These are phyloP conservation scores for Bryoerythrophyllum caledonicum DNA, from an alignment of 225 moss, liverwort and hornwort genomes.

Conservation along the genomic window DNA sequence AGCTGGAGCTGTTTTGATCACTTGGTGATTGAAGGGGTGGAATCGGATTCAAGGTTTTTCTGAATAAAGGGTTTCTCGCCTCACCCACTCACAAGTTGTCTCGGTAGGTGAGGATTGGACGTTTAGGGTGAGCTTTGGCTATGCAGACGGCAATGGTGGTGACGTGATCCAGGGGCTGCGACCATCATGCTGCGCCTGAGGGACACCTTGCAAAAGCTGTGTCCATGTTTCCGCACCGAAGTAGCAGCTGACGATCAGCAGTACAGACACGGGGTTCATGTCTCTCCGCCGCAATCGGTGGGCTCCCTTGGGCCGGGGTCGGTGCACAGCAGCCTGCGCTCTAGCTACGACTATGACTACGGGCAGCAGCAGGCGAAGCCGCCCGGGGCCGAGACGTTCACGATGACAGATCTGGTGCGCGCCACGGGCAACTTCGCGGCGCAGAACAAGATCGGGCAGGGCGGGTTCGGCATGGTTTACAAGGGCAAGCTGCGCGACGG, in stretches of 20 bases:
- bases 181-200: conserved; percentile 20
- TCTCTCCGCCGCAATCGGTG: conserved; percentile 8
- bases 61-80: too few relatives aligned
- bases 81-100: too few relatives aligned
- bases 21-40: background rate
- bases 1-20: background rate
- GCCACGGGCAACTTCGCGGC: conserved; percentile 53
- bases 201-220: background rate
- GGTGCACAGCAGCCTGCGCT: background rate
- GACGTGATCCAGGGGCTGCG: background rate
- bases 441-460: conserved; percentile 64
- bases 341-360: conserved; percentile 22
- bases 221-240: conserved; percentile 24
- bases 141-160: background rate
- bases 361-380: conserved; percentile 1
- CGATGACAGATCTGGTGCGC: conserved; percentile 51
- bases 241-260: conserved; percentile 9
- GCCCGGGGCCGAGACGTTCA: conserved; percentile 46
- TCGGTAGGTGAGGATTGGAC: too few relatives aligned
- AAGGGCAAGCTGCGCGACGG: conserved; percentile 56
- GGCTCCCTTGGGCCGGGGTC: conserved; percentile 1
- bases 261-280: conserved; percentile 2
- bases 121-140: too few relatives aligned
- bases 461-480: conserved; percentile 67
- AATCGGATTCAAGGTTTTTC: too few relatives aligned